phyloP scores from a whole-genome alignment of 352 stramenopile genomes.

The Phytophthora multivora region DNA sequence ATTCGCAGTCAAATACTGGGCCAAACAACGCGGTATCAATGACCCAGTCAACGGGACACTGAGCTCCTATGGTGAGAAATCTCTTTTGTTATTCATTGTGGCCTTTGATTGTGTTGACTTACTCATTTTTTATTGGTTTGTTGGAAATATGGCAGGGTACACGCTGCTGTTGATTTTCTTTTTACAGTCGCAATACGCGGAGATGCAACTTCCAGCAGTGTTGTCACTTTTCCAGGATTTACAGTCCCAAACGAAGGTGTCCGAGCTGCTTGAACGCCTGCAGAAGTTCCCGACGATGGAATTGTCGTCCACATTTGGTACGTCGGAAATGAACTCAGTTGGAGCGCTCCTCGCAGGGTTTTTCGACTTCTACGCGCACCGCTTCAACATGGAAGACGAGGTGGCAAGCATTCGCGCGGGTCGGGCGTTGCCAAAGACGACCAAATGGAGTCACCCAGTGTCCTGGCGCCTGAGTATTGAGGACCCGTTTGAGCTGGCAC shows the following conservation, averaged over 20 bases:
- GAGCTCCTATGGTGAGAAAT: constrained; percentile 91
- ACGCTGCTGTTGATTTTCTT: constrained; percentile 98
- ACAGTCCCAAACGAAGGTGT: constrained; percentile 93
- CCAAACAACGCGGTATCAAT: constrained; percentile 97
- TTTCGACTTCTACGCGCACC: constrained; percentile 96
- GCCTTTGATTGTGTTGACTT: no score
- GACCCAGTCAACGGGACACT: constrained; percentile 96
- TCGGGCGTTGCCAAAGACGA: constrained; percentile 60
- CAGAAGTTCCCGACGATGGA: constrained; percentile 62
- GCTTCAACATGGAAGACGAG: constrained; percentile 95
- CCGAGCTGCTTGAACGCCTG: constrained; percentile 71
- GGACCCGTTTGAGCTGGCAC: constrained; percentile 83
- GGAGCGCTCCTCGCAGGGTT: constrained; percentile 94
- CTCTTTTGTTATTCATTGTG: not conserved
- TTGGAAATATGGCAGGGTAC: constrained; percentile 70
- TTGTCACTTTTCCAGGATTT: constrained; percentile 55
- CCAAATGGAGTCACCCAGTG: constrained; percentile 69
- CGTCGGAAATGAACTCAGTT: constrained; percentile 81
- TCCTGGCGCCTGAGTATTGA: constrained; percentile 87
- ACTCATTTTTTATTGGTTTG: no score
- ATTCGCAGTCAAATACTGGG: constrained; percentile 98
- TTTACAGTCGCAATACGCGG: constrained; percentile 83
- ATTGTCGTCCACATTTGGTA: constrained; percentile 56
- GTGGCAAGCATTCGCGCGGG: constrained; percentile 94
- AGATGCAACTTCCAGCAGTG: constrained; percentile 57